phyloP scores from a whole-genome alignment of 495 filamentous ascomycete genomes.

The Hypoxylon subgilvum region DNA sequence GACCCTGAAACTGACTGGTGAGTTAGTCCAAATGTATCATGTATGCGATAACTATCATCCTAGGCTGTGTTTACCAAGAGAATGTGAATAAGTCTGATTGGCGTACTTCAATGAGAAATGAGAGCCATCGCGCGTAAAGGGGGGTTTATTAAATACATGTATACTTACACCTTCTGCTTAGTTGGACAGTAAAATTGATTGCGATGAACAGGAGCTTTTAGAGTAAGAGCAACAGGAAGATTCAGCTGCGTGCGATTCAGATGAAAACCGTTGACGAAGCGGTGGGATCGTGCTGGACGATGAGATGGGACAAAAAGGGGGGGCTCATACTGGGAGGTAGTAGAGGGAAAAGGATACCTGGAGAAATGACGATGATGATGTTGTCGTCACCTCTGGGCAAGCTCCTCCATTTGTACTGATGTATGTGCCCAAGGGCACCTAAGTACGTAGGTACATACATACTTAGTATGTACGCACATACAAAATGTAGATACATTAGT shows the following conservation, averaged over 20 bases:
- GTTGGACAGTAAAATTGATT: slow-evolving; percentile 22
- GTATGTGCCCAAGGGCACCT: no score
- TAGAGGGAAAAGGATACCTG: slow-evolving; percentile 15
- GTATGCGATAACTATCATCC: slow-evolving; percentile 3
- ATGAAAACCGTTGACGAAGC: slow-evolving; percentile 3
- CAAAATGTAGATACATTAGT: no score
- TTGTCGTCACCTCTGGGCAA: slow-evolving; percentile 38
- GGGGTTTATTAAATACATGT: no score
- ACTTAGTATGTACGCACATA: no score
- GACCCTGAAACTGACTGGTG: slow-evolving; percentile 3
- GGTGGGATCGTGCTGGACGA: background rate
- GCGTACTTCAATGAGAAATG: no score
- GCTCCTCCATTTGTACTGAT: slow-evolving; percentile 8
- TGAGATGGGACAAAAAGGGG: background rate
- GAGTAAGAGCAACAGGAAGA: background rate
- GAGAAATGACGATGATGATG: slow-evolving; percentile 29
- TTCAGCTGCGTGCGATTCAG: slow-evolving; percentile 10
- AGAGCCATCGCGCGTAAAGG: no score
- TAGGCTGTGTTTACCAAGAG: background rate
- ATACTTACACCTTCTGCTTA: no score
- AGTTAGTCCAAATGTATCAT: slow-evolving; percentile 11
- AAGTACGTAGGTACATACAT: background rate
- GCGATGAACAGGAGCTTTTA: slow-evolving; percentile 5
- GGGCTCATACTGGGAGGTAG: background rate
- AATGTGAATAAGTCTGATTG: background rate